phyloP scores from a whole-genome alignment of 2,329 filamentous ascomycete genomes.

The Neopestalotiopsis sp. region DNA sequence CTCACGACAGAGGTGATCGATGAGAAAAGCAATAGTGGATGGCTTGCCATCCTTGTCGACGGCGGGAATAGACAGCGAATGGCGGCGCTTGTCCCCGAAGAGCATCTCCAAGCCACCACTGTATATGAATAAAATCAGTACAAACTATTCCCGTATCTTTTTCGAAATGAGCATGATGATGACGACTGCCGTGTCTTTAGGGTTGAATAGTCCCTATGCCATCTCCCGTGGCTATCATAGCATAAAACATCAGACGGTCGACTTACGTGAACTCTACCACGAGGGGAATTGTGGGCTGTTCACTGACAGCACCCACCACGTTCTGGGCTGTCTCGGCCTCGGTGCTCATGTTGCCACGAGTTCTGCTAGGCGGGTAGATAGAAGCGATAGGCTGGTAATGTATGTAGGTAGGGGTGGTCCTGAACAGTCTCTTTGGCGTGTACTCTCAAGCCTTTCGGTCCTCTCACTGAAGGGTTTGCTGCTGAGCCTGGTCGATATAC shows the following conservation, averaged over 20 bases:
- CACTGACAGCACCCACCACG: constrained; percentile 2
- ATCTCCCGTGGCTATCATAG: not conserved
- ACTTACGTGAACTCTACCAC: constrained; percentile 20
- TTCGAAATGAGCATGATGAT: not conserved
- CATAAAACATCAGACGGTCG: not conserved
- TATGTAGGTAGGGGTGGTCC: not conserved
- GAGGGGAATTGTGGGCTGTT: constrained; percentile 14
- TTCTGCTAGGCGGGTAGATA: not conserved
- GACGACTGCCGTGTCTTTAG: not conserved
- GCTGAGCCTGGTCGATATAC: not conserved
- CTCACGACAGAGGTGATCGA: constrained; percentile 79
- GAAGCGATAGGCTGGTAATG: no score
- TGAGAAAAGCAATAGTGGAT: constrained; percentile 76
- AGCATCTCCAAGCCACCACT: constrained; percentile 95
- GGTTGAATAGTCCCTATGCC: no score
- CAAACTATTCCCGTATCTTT: not conserved
- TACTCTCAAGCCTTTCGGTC: not conserved
- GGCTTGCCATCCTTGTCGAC: constrained; percentile 63
- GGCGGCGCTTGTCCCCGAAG: constrained; percentile 82
- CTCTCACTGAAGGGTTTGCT: not conserved
- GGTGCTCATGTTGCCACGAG: constrained; percentile 13
- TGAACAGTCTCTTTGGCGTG: not conserved
- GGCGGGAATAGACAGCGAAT: constrained; percentile 72
- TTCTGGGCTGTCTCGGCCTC: constrained; percentile 11
- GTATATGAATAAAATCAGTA: constrained; percentile 13